Evolutionary conservation across 2,329 filamentous ascomycete species (phyloP), one percentile per base, ranked within the genome.

Genomic region (Hypomyces rosellus): DNA sequence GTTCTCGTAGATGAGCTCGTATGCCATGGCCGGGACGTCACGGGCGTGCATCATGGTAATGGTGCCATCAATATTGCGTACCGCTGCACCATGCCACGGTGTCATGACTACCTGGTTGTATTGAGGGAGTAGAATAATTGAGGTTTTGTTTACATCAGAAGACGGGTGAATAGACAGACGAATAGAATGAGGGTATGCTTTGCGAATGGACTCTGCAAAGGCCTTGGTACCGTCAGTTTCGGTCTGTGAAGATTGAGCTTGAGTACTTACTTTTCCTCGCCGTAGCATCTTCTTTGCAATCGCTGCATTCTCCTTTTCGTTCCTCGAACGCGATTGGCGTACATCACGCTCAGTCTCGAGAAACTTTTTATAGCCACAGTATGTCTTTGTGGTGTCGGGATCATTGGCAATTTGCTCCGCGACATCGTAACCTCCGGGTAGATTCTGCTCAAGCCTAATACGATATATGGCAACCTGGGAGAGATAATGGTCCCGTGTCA

Each of bases 61-160:
- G 7, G 51, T 58, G 46, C 66, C 65, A 48, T 68, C 61, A 7
- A 62, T 53, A 1, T 54, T 65, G 14, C 68, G 64, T 1, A 64
- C 65, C 8, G 67, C 58, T 22, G 56, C 61, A 3, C 61, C 61
- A 54, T 69, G 66, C 67, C 67, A 69, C 2, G 67, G 67, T 0
- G 65, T 57, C 15, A 55, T 55, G 2, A 57, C 54, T 46, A 62
- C 60, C 12, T 50, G 50, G 5, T 55, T 55, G 5, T 52, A 43
- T 48, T 58, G 55, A 34, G 62, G 61, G 2, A 59, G 22, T 6
- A 59, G 51, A 12, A 48, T 50, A 40, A 59, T 50, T 8, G 57
- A 58, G 1, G 58, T 50, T 46, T 58, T 59, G n/a, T 36, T n/a
- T 13, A 15, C 16, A 44, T 44, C 46, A 2, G 46, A 30, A n/a